phyloP scores from a whole-genome alignment of 345 rosid genomes.

The Garcia nutans region DNA sequence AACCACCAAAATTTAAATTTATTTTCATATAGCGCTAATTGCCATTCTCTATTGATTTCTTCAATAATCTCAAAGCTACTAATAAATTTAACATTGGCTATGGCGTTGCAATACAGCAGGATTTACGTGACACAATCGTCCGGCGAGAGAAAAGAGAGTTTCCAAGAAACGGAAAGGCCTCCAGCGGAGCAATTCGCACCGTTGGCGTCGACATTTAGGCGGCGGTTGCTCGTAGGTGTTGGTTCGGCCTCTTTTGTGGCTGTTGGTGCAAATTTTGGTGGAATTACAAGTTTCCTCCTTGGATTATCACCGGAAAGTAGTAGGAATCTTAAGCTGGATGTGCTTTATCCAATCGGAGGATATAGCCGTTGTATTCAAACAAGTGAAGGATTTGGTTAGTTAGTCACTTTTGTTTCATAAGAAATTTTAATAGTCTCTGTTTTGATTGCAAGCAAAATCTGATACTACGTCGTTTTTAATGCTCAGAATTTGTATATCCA shows the following conservation, averaged over 20 bases:
- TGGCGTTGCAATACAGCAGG: constrained; percentile 31
- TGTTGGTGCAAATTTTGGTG: constrained; percentile 79
- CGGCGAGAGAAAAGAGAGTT: constrained; percentile 39
- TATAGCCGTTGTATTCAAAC: constrained; percentile 71
- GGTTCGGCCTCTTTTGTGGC: constrained; percentile 78
- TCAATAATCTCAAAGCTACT: too few relatives aligned
- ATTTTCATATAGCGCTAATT: too few relatives aligned
- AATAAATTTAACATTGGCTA: neutral
- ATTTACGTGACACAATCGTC: constrained; percentile 40
- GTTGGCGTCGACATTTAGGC: constrained; percentile 53
- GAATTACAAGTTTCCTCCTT: constrained; percentile 72
- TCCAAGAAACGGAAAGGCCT: constrained; percentile 23
- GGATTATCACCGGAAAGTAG: constrained; percentile 68
- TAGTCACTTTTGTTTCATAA: constrained; percentile 10
- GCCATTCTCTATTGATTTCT: too few relatives aligned
- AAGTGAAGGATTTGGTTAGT: constrained; percentile 84
- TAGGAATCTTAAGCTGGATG: constrained; percentile 67
- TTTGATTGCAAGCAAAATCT: neutral
- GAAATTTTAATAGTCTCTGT: neutral
- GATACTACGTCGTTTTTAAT: neutral
- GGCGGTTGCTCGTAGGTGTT: constrained; percentile 61
- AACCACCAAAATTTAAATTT: constrained; percentile 20
- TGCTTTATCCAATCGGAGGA: constrained; percentile 72
- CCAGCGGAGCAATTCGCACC: constrained; percentile 68
- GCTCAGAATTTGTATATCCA: constrained; percentile 71